Percentiles rank a stretch among this genome's conserved stretches.
phyloP scores from a whole-genome alignment of 2,329 filamentous ascomycete genomes.

The Diaporthe sp. region DNA sequence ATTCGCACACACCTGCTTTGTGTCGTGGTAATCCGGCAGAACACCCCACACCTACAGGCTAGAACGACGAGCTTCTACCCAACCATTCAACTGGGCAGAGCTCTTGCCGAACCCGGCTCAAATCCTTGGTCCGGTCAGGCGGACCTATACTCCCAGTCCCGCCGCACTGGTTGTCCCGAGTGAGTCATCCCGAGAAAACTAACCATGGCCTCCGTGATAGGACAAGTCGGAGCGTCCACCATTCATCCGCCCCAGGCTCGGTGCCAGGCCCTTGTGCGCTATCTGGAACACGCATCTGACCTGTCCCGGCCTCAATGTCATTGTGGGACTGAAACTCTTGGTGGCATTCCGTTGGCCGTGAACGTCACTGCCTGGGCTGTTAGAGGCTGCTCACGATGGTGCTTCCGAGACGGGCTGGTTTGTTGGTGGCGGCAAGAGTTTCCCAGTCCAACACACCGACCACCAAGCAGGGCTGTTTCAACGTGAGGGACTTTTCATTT shows the following conservation, averaged over 20 bases:
- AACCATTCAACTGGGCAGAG: background rate
- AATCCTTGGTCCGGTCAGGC: background rate
- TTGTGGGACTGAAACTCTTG: background rate
- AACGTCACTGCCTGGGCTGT: background rate
- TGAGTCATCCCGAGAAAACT: conserved; percentile 26
- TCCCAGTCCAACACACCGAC: background rate
- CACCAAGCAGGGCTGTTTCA: background rate
- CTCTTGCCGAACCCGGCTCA: background rate
- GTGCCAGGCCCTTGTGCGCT: background rate
- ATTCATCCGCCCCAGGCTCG: background rate
- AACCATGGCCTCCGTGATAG: conserved; percentile 11
- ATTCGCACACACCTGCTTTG: background rate
- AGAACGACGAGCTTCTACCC: background rate
- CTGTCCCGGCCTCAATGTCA: background rate
- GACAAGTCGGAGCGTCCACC: background rate
- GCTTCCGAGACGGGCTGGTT: background rate
- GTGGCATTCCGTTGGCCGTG: background rate
- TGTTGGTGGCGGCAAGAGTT: background rate
- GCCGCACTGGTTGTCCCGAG: conserved; percentile 9
- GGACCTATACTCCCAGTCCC: background rate
- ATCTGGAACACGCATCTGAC: background rate
- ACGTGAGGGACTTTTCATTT: no score
- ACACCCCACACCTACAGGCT: background rate
- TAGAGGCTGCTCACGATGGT: background rate
- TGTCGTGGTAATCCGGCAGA: background rate